These are phyloP conservation scores for Diplogelasinospora grovesii DNA, from an alignment of 495 filamentous ascomycete species.

Conservation along the genomic window DNA sequence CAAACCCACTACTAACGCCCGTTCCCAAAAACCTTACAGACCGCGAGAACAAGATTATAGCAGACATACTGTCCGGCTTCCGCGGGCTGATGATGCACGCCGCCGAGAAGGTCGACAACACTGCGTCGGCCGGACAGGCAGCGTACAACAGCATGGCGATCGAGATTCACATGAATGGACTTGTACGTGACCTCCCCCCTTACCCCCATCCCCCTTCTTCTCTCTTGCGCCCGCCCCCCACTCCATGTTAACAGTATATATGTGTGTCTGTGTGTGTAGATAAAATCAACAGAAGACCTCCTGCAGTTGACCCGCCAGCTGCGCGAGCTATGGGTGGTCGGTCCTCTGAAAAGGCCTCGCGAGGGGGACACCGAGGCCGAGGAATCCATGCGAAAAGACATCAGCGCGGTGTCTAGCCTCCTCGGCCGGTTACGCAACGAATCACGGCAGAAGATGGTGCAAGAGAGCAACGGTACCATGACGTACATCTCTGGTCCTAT, in stretches of 20 bases:
- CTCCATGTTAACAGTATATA: conserved; percentile 9
- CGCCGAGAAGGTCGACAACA: conserved; percentile 20
- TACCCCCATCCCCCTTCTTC: neutral
- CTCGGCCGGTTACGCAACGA: conserved; percentile 7
- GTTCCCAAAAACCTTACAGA: no score
- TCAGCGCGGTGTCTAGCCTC: conserved; percentile 7
- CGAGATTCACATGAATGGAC: conserved; percentile 22
- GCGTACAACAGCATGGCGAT: conserved; percentile 32
- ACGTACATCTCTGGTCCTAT: conserved; percentile 3
- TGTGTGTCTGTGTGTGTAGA: no score
- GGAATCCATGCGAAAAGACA: conserved; percentile 18
- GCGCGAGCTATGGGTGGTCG: conserved; percentile 38
- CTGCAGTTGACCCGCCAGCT: conserved; percentile 34
- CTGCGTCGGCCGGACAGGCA: conserved; percentile 27
- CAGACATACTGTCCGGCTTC: conserved; percentile 31
- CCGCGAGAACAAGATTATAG: conserved; percentile 31
- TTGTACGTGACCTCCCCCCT: conserved; percentile 13
- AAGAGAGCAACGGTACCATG: conserved; percentile 1
- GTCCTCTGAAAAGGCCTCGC: conserved; percentile 29
- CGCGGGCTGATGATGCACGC: conserved; percentile 27
- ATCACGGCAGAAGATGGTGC: conserved; percentile 1
- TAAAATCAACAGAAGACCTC: conserved; percentile 29
- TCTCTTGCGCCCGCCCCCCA: neutral
- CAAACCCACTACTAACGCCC: no score
- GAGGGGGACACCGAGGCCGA: conserved; percentile 26